Evolutionary conservation across 805 yeast genomes (phyloP).

Genomic region (Yarrowia sp.): DNA sequence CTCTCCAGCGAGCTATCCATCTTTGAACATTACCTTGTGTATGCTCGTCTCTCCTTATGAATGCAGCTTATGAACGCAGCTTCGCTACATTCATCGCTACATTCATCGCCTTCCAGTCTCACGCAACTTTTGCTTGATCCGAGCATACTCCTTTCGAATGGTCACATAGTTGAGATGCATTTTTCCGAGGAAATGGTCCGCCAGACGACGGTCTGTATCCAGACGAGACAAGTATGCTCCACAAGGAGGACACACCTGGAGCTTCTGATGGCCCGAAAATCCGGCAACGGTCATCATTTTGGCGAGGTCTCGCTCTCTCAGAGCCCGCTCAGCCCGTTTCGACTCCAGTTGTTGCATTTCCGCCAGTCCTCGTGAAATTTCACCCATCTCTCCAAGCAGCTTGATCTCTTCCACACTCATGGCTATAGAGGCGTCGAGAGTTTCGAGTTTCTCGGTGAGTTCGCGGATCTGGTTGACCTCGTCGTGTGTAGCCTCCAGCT

Average conservation of each 20-base stretch:
- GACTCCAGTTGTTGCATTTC: slow-evolving; percentile 45
- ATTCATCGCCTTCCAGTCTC: slow-evolving; percentile 2
- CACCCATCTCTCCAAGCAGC: slow-evolving; percentile 49
- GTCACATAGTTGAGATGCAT: slow-evolving; percentile 79
- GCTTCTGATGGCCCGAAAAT: slow-evolving; percentile 82
- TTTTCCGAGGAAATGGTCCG: slow-evolving; percentile 87
- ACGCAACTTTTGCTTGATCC: slow-evolving; percentile 29
- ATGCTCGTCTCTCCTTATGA: too few species aligned
- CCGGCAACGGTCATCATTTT: slow-evolving; percentile 60
- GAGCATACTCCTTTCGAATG: slow-evolving; percentile 49
- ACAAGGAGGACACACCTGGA: slow-evolving; percentile 86
- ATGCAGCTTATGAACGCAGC: too few species aligned
- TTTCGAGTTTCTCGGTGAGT: slow-evolving; percentile 34
- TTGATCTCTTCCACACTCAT: slow-evolving; percentile 66
- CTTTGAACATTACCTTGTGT: too few species aligned
- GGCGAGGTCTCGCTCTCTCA: slow-evolving; percentile 55
- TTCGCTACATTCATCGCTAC: neutral
- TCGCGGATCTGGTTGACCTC: slow-evolving; percentile 52
- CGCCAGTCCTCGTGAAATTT: slow-evolving; percentile 50
- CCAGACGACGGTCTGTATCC: slow-evolving; percentile 83
- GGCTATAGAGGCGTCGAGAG: slow-evolving; percentile 60
- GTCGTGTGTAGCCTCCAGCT: slow-evolving; percentile 71
- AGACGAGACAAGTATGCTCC: slow-evolving; percentile 83
- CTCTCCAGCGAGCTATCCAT: neutral
- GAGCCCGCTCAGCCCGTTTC: slow-evolving; percentile 48